Conservation (phyloP, 2,329 filamentous ascomycete genomes). For the Cercospora canescens region DNA sequence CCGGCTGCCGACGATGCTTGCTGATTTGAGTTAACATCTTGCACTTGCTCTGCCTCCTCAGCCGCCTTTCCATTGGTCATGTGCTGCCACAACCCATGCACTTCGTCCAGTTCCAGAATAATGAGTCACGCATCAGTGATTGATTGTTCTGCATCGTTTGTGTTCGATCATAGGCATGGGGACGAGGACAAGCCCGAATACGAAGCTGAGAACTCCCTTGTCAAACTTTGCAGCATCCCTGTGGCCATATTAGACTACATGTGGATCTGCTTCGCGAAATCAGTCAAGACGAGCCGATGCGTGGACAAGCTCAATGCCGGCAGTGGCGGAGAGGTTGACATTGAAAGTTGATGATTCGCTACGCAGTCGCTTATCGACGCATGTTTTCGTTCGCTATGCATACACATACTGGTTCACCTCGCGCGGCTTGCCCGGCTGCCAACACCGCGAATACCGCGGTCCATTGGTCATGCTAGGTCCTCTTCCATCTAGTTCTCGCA, state of each 20-base stretch:
- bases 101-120: no score
- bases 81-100: no score
- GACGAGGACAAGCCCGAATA: not conserved
- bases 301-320: not conserved
- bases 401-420: not conserved
- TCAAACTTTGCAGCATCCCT: not conserved
- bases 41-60: no score
- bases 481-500: conserved; percentile 31
- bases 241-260: not conserved
- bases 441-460: not conserved
- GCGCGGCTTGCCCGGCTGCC: not conserved
- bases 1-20: no score
- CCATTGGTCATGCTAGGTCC: not conserved
- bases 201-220: not conserved
- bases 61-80: no score
- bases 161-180: no score
- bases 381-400: not conserved
- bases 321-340: not conserved
- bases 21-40: no score
- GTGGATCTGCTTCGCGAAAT: not conserved
- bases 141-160: no score
- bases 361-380: not conserved
- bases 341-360: not conserved
- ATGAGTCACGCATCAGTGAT: no score
- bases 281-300: not conserved